Percentiles rank a stretch among this genome's conserved stretches.
Evolutionary conservation across 202 grass and related monocot species (phyloP).

Genomic region (Zoysia matrella): DNA sequence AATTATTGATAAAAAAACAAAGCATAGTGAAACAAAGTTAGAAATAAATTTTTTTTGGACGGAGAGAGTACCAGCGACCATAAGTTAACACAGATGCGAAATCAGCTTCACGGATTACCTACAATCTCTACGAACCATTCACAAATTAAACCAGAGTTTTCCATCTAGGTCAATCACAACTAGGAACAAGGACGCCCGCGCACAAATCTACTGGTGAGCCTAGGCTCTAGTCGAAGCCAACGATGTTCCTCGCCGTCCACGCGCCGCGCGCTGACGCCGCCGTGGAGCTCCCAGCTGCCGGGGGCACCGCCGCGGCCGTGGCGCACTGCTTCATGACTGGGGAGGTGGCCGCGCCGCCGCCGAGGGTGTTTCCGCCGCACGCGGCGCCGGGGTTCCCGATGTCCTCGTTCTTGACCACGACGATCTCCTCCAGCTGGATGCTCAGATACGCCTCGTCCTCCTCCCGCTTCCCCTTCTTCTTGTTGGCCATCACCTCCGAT

Average conservation of each 20-base stretch:
- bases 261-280: neutral
- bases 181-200: neutral
- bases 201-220: neutral
- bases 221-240: slow-evolving; percentile 34
- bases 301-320: neutral
- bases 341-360: neutral
- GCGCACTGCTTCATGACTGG: slow-evolving; percentile 10
- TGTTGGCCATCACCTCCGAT: neutral
- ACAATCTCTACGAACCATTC: slow-evolving; percentile 8
- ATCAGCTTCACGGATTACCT: no score
- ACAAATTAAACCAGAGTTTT: neutral
- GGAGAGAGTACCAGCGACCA: no score
- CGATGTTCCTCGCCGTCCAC: slow-evolving; percentile 20
- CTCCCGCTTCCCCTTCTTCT: neutral
- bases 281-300: neutral
- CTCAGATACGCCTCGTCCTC: slow-evolving; percentile 22
- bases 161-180: neutral
- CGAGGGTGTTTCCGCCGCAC: neutral
- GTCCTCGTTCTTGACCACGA: slow-evolving; percentile 58
- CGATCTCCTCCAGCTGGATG: slow-evolving; percentile 58
- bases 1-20: no score
- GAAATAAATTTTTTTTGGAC: no score
- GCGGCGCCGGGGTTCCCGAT: slow-evolving; percentile 3
- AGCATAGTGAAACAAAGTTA: no score
- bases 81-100: no score